These are phyloP conservation scores for Epithemia pelagica DNA, from an alignment of 108 stramenopile species.

Conservation along the genomic window DNA sequence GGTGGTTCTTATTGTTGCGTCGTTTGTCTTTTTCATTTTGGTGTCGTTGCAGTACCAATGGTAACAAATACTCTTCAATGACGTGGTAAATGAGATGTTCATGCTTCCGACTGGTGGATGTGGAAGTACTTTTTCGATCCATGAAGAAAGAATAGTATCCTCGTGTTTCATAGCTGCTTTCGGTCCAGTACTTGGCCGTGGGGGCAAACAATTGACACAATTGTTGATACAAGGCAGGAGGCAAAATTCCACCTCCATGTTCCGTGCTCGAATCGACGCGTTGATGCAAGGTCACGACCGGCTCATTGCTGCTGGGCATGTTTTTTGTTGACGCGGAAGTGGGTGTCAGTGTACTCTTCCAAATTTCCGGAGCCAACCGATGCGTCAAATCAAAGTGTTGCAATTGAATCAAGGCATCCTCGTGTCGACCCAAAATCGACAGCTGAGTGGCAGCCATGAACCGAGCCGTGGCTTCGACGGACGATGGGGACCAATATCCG, in stretches of 20 bases:
- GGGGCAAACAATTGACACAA: slow-evolving; percentile 62
- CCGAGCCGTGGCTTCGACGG: slow-evolving; percentile 62
- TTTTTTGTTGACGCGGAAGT: not conserved
- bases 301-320: slow-evolving; percentile 7
- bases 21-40: slow-evolving; percentile 18
- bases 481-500: slow-evolving; percentile 49
- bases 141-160: slow-evolving; percentile 78
- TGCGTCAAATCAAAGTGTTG: slow-evolving; percentile 60
- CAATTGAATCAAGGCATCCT: slow-evolving; percentile 46
- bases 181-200: slow-evolving; percentile 59
- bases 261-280: not conserved
- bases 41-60: slow-evolving; percentile 24
- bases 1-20: not conserved
- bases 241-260: slow-evolving; percentile 26
- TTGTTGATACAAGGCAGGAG: slow-evolving; percentile 41
- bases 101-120: not conserved
- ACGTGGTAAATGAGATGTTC: slow-evolving; percentile 10
- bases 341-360: slow-evolving; percentile 18
- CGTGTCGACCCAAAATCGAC: slow-evolving; percentile 50
- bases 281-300: not conserved
- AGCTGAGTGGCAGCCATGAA: slow-evolving; percentile 76
- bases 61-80: slow-evolving; percentile 58
- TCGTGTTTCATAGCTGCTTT: slow-evolving; percentile 62
- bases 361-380: slow-evolving; percentile 81
- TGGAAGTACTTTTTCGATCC: slow-evolving; percentile 19